Base-by-base conservation (phyloP, 1,139 yeast species). In the Yamadazyma taylorii region DNA sequence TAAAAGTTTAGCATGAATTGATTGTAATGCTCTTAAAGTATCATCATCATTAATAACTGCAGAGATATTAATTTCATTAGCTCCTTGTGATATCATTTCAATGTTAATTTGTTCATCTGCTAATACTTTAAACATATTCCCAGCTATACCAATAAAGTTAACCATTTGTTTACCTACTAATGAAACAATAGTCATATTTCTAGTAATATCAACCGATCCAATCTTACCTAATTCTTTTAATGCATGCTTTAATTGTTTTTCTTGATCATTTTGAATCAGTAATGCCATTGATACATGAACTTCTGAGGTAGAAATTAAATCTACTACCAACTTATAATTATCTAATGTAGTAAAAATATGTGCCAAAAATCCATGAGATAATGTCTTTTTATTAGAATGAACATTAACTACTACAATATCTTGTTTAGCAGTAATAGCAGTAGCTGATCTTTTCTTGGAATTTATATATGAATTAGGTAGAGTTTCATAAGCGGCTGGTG, bases 221-320 rank as follows among this genome's bases (percentile, higher is more conserved):
- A 85, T 81, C 52, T 76, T 78, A 36, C 82, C 75, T 50, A 92
- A 73, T 54, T 89, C 96, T 32, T 70, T 76, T 36, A 89, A 73
- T 1, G 97, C 97, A 39, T 73, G 73, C 46, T 78, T 76, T 48
- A 85, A 69, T 26, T 73, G 72, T 40, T 64, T 64, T 37, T 81
- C 85, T 30, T 77, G 77, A 43, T 85, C 94, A 1, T 51, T 43
- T 35, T 79, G 81, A 40, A 89, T 82, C 49, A 87, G 92, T 45
- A 92, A 69, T 2, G 98, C 98, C 98, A 92, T 90, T 13, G 97
- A 90, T 21, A 92, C 96, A 56, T 92, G 97, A 14, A 92, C 98
- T 61, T 92, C 97, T 0, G 97, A 88, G 3, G 98, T 92, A 28
- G 97, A 88, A 53, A 92, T 92, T 56, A 92, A 79, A 63, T 92